Evolutionary conservation across 2,329 filamentous ascomycete genomes (phyloP), one percentile per base, ranked within the genome.

Genomic region (Ilyonectria destructans): DNA sequence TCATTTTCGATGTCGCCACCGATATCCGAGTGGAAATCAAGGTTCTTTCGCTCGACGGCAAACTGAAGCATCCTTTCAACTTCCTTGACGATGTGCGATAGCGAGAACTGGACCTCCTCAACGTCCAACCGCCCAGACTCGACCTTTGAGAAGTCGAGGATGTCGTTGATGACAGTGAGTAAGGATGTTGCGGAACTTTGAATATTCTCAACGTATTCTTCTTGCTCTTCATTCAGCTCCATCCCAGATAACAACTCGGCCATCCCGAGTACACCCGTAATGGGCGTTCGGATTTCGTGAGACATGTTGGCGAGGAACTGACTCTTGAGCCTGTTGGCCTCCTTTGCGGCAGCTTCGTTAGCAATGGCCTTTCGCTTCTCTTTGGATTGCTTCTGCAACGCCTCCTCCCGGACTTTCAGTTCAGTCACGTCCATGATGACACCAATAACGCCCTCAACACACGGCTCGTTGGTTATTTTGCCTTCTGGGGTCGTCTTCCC

Each of bases 61-160:
- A 97, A 97, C 48, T 92, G 90, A 72, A 97, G 88, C 93, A 97
- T 96, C 78, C 95, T 94, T 59, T 90, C 92, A 21, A 96, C 93
- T 77, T 97, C 94, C 54, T 91, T 87, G 7, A 95, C 88, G 13
- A 94, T 89, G 1, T 93, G 85, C 0, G 90, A 91, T 2, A 95
- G 83, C 31, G 91, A 93, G 74, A 95, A 96, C 69, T 94, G 92
- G 0, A 95, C 92, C 74, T 95, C 92, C 79, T 95, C 93, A 46
- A 95, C 91, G 69, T 95, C 92, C 21, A 95, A 81, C 8, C 91
- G 86, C 3, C 93, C 93, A 9, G 91, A 93, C 77, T 95, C 93
- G 2, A 94, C 91, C 79, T 97, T 97, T 4, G 93, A 96, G 78
- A 97, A 95, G 80, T 97, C 94, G 2, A 97, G 84, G 62, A 97